Evolutionary conservation across 2,329 filamentous ascomycete genomes (phyloP), one percentile per base, ranked within the genome.

Genomic region (Fusarium sp.): DNA sequence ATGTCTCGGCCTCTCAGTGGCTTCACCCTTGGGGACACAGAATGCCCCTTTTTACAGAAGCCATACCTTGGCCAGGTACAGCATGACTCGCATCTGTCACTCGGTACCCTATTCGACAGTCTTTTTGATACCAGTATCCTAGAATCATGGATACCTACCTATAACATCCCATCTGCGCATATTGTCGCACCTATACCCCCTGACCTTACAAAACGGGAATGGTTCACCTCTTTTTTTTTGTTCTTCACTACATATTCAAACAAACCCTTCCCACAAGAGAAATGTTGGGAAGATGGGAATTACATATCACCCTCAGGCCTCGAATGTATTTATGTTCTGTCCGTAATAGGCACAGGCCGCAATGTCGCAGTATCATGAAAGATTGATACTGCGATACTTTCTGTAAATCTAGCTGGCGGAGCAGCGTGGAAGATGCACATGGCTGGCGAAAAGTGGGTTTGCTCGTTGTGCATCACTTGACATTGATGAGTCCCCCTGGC

Each of bases 181-280:
- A 59, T 75, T 72, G 66, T 66, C 75, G 76, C 76, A 74, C 74
- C 67, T 78, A 78, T 78, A 78, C 76, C 76, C 69, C 64, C 46
- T 47, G 74, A 67, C 67, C 64, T 60, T 52, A 71, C 42, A 67
- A 53, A 61, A 54, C 70, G 49, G 65, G 62, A 69, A 64, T 60
- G 70, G 66, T 64, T 69, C 64, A 53, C 49, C 60, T 56, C 60
- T 72, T 64, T 69, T 67, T 67, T 71, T 77, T 73, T 78, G 73
- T 76, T 75, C 67, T 68, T 64, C 23, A 72, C 40, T 73, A 73
- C 69, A 76, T 75, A 76, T 75, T 75, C 63, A 71, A 53, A 72
- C 64, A 67, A 63, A 57, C 69, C 42, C 54, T 70, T 66, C 62
- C 64, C 60, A 49, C 50, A 52, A 58, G 30, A 64, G 37, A 54